These are phyloP conservation scores for Athelia sp. DNA, from an alignment of 1,284 basidiomycete species.

Conservation along the genomic window DNA sequence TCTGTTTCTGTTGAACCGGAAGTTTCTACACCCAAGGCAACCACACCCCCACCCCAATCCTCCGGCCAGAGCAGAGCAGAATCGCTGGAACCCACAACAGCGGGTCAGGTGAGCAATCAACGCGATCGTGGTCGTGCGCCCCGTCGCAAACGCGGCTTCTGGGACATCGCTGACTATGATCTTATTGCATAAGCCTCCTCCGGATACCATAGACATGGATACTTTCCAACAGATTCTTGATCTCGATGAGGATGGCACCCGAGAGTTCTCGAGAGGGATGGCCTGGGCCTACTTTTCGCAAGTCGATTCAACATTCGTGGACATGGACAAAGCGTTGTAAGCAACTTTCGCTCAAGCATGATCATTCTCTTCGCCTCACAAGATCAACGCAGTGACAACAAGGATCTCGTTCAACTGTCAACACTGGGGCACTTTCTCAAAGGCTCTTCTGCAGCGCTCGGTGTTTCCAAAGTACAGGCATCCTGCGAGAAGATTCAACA, in stretches of 20 bases:
- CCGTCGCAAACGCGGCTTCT: no score
- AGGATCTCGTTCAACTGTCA: conserved; percentile 66
- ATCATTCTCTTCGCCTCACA: conserved; percentile 9
- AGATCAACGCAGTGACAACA: conserved; percentile 35
- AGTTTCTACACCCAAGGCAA: conserved; percentile 8
- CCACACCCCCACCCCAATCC: conserved; percentile 9
- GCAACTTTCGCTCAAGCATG: conserved; percentile 25
- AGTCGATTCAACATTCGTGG: conserved; percentile 66
- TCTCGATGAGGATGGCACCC: conserved; percentile 80
- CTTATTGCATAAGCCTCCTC: conserved; percentile 9
- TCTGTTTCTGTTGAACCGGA: conserved; percentile 24
- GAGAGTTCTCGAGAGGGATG: conserved; percentile 77
- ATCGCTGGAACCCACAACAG: neutral
- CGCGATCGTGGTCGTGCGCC: no score
- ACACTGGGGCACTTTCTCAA: conserved; percentile 90
- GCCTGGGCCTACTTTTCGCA: conserved; percentile 80
- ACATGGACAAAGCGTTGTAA: conserved; percentile 80
- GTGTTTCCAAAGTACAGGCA: conserved; percentile 73
- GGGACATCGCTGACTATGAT: conserved; percentile 8
- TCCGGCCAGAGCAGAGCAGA: neutral
- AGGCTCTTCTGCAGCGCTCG: conserved; percentile 89
- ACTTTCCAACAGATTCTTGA: conserved; percentile 85
- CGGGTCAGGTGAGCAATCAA: neutral
- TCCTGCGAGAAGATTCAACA: conserved; percentile 90
- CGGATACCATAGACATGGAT: conserved; percentile 62